These are phyloP conservation scores for Candida gorgasii DNA, from an alignment of 805 yeast genomes.

Conservation along the genomic window DNA sequence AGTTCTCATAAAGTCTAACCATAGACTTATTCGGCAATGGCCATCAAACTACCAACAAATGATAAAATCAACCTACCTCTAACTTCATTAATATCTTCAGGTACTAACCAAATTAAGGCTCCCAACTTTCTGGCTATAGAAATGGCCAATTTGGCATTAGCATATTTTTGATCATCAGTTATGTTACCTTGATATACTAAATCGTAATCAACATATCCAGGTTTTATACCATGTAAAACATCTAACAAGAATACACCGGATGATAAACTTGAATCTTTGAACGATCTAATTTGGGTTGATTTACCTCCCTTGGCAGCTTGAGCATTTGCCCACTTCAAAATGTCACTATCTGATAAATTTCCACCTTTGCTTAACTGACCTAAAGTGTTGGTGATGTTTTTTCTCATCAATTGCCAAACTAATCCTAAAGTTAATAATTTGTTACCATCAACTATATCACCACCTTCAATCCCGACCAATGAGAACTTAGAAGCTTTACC, in stretches of 20 bases:
- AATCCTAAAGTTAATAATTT: slow-evolving; percentile 85
- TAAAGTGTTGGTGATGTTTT: slow-evolving; percentile 87
- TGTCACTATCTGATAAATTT: slow-evolving; percentile 80
- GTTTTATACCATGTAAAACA: slow-evolving; percentile 88
- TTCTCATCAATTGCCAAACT: slow-evolving; percentile 98
- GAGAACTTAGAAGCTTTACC: slow-evolving; percentile 93
- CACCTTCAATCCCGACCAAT: slow-evolving; percentile 96
- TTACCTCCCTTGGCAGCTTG: slow-evolving; percentile 87
- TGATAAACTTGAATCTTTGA: slow-evolving; percentile 77
- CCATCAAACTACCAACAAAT: slow-evolving; percentile 93
- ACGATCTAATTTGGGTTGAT: slow-evolving; percentile 69
- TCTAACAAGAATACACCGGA: slow-evolving; percentile 84
- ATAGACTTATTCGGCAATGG: slow-evolving; percentile 25
- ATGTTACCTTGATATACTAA: slow-evolving; percentile 72
- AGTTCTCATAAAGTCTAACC: too few species aligned
- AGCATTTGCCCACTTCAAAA: slow-evolving; percentile 90
- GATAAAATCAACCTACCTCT: slow-evolving; percentile 91
- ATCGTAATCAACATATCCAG: slow-evolving; percentile 96
- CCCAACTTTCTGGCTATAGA: slow-evolving; percentile 98
- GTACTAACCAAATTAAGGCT: slow-evolving; percentile 98
- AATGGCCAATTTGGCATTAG: slow-evolving; percentile 95
- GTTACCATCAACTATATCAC: slow-evolving; percentile 93
- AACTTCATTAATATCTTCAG: slow-evolving; percentile 98
- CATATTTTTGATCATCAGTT: slow-evolving; percentile 78
- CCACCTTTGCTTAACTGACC: slow-evolving; percentile 65